A percentile compares a stretch with the other conserved stretches of the same genome.
These are phyloP conservation scores for Microcos paniculata DNA, from an alignment of 345 rosid species.

Conservation along the genomic window DNA sequence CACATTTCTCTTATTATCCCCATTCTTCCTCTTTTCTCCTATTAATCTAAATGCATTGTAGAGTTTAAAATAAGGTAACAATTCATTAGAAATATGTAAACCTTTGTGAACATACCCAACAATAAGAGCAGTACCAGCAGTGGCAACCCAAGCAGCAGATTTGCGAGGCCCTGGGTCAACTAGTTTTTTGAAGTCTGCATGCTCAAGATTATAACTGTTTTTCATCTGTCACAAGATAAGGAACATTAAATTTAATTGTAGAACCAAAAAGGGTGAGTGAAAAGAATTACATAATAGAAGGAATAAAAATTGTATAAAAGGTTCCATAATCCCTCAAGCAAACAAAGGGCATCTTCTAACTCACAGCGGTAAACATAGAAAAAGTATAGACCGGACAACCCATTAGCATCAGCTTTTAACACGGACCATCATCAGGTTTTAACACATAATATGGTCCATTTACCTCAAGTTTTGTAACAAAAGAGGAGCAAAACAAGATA, in stretches of 20 bases:
- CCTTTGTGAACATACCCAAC: constrained; percentile 56
- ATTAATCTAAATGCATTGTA: background rate
- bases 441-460: background rate
- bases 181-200: constrained; percentile 71
- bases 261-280: background rate
- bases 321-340: background rate
- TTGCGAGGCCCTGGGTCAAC: constrained; percentile 60
- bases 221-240: constrained; percentile 52
- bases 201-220: constrained; percentile 50
- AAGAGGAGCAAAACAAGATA: background rate
- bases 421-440: background rate
- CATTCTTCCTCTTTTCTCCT: background rate
- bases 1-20: background rate
- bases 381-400: background rate
- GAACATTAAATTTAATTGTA: constrained; percentile 5
- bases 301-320: background rate
- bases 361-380: background rate
- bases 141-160: constrained; percentile 56
- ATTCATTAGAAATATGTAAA: background rate
- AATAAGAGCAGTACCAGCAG: constrained; percentile 75
- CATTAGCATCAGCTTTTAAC: background rate
- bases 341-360: background rate
- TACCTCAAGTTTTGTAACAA: background rate
- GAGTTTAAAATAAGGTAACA: background rate
- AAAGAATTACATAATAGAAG: background rate